These are phyloP conservation scores for Litchi chinensis DNA, from an alignment of 345 rosid species.

Conservation along the genomic window DNA sequence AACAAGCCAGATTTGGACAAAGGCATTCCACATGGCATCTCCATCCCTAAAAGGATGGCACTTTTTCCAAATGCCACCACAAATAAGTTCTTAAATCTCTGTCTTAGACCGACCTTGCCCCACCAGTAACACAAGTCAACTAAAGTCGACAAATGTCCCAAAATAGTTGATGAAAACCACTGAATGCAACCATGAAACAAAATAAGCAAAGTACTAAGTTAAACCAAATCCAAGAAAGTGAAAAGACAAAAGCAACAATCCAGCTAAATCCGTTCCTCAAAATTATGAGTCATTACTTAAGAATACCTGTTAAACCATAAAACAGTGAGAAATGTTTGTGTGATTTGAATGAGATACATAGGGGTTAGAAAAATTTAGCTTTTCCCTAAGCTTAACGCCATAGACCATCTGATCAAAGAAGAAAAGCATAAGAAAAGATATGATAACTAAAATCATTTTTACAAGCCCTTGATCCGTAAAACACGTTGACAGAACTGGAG, in stretches of 20 bases:
- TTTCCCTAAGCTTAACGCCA: neutral
- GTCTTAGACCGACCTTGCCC: neutral
- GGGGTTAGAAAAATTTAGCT: neutral
- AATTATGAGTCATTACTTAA: neutral
- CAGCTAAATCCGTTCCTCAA: neutral
- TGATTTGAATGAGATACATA: neutral
- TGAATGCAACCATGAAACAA: neutral
- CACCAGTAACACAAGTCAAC: neutral
- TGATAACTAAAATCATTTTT: neutral
- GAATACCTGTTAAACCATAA: neutral
- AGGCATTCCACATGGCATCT: neutral
- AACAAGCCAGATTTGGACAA: neutral
- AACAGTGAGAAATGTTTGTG: neutral
- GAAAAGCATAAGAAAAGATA: neutral
- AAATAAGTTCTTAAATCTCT: neutral
- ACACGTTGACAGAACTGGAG: conserved; percentile 4
- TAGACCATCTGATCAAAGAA: neutral
- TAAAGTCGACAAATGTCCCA: neutral
- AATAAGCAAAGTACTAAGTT: neutral
- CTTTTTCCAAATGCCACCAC: neutral
- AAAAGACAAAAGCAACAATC: neutral
- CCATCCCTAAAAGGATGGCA: neutral
- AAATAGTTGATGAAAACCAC: neutral
- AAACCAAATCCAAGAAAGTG: conserved; percentile 1
- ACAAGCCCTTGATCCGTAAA: conserved; percentile 16